Conservation (phyloP, 495 filamentous ascomycete genomes). For the Aspergillus indologenus region DNA sequence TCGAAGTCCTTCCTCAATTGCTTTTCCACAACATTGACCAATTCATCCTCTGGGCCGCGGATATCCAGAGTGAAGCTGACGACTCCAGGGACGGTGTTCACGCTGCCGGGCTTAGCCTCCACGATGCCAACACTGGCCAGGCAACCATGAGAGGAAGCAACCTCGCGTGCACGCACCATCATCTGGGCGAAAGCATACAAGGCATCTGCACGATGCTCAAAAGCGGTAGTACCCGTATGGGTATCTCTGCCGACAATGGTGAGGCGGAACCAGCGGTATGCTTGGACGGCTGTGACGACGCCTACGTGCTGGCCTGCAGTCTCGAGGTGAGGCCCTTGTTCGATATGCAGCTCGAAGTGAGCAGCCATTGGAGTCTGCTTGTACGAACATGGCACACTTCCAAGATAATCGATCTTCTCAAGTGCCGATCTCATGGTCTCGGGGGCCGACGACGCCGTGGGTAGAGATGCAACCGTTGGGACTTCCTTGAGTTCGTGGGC, state of each 20-base stretch:
- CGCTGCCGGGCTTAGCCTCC: constrained; percentile 61
- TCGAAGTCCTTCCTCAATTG: constrained; percentile 54
- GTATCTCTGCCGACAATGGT: constrained; percentile 63
- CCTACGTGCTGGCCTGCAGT: constrained; percentile 60
- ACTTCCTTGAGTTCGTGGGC: constrained; percentile 60
- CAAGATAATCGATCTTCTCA: constrained; percentile 68
- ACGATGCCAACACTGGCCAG: constrained; percentile 73
- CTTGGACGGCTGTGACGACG: constrained; percentile 64
- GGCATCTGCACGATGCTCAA: constrained; percentile 57
- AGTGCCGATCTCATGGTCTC: constrained; percentile 68
- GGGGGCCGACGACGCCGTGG: constrained; percentile 43
- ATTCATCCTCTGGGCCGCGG: constrained; percentile 57
- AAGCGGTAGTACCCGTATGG: constrained; percentile 75
- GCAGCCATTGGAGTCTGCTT: constrained; percentile 67
- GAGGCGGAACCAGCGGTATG: constrained; percentile 69
- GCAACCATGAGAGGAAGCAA: constrained; percentile 53
- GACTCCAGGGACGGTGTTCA: constrained; percentile 71
- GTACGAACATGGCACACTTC: constrained; percentile 53
- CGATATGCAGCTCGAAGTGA: constrained; percentile 82
- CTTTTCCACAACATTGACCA: constrained; percentile 55
- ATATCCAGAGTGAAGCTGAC: constrained; percentile 73
- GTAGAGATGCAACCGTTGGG: constrained; percentile 43
- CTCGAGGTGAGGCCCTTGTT: constrained; percentile 73
- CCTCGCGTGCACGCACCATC: constrained; percentile 62
- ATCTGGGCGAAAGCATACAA: constrained; percentile 65